Evolutionary conservation across 345 rosid species (phyloP), one percentile per base, ranked within the genome.

Genomic region (Pugionium dolabratum): DNA sequence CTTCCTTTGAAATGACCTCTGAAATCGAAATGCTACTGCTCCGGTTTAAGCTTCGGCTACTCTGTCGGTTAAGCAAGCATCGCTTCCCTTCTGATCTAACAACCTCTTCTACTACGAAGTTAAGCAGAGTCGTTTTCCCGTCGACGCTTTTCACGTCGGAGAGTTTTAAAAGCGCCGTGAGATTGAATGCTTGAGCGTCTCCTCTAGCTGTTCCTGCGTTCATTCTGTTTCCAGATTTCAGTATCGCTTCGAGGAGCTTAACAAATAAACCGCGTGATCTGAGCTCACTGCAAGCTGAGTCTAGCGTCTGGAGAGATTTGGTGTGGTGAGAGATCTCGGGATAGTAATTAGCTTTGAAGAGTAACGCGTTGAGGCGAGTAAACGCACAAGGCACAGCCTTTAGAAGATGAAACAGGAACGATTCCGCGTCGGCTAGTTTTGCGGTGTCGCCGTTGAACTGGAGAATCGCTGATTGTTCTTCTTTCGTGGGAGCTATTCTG

Each of bases 141-240:
- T 85, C 84, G 18, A 18, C 18, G 18, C 18, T 18, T 18, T 18
- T 18, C 18, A 18, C 18, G 18, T 18, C 18, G 18, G 0, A 83
- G 4, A 89, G 89, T 65, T 89, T 87, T 8, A 80, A 70, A 25
- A 87, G 81, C 10, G 95, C 82, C 0, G 76, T 79, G 41, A 87
- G 84, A 67, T 85, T 81, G 68, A 92, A 92, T 48, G 90, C 93
- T 40, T 79, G 80, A 6, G 98, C 98, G 34, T 92, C 82, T 42
- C 98, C 98, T 75, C 96, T 81, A 9, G 89, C 64, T 2, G 98
- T 87, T 73, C 98, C 98, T 0, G 92, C 92, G 56, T 92, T 92
- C 89, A 89, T 84, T 64, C 75, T 78, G 70, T 87, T 92, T 29
- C 98, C 95, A 3, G 96, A 91, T 76, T 92, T 92, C 49, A 92